phyloP scores from a whole-genome alignment of 1,284 basidiomycete genomes.

The Abortiporus biennis region DNA sequence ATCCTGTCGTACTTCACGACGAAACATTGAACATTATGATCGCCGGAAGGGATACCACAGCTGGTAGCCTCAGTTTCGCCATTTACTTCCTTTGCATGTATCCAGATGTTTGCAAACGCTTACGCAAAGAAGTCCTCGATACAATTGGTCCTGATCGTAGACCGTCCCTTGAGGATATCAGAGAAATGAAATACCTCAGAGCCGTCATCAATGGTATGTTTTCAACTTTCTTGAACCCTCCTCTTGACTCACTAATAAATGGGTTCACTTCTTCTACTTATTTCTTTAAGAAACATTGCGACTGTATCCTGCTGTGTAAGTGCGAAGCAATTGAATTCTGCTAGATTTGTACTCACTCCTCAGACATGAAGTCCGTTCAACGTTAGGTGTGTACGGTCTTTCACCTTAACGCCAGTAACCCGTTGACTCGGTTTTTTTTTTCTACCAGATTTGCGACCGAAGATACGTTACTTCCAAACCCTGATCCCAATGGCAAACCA shows the following conservation, averaged over 20 bases:
- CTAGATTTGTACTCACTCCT: background rate
- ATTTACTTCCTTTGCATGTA: conserved; percentile 33
- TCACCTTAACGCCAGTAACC: no score
- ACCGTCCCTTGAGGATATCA: conserved; percentile 32
- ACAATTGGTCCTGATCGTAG: conserved; percentile 23
- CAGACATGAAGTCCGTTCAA: conserved; percentile 21
- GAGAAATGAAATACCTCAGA: conserved; percentile 33
- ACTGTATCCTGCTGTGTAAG: conserved; percentile 30
- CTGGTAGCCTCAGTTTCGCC: conserved; percentile 28
- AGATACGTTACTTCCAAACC: conserved; percentile 19
- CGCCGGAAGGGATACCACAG: conserved; percentile 33
- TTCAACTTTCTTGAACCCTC: background rate
- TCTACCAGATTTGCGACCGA: conserved; percentile 9
- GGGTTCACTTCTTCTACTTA: no score
- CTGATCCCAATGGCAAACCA: conserved; percentile 18
- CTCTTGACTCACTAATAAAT: no score
- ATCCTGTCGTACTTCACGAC: conserved; percentile 25
- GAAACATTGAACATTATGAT: conserved; percentile 30
- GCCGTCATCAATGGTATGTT: conserved; percentile 35
- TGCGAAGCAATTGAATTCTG: background rate
- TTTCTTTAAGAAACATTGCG: conserved; percentile 27
- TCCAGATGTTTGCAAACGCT: conserved; percentile 25
- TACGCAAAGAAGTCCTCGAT: conserved; percentile 33
- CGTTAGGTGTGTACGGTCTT: conserved; percentile 15
- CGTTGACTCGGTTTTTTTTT: no score